A percentile compares a stretch with the other conserved stretches of the same genome.
Evolutionary conservation across 768 basidiomycete species (phyloP).

Genomic region (Hypholoma sublateritium): DNA sequence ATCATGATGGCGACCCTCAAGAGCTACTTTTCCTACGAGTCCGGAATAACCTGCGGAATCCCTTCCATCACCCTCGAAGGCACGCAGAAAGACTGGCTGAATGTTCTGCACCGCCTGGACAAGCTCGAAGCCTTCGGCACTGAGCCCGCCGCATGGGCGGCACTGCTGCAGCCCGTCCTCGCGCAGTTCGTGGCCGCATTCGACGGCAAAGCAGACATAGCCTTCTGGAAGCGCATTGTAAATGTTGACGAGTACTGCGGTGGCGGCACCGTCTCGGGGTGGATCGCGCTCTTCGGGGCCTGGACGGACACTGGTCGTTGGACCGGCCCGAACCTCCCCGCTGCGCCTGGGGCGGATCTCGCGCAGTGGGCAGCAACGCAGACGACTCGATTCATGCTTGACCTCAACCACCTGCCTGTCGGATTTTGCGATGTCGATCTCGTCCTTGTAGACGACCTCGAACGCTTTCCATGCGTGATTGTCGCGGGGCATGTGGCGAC

Average conservation of each 20-base stretch:
- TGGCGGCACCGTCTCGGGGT: slow-evolving; percentile 15
- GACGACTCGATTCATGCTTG: not conserved
- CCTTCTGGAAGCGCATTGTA: slow-evolving; percentile 18
- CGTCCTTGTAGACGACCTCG: not conserved
- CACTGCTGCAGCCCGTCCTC: slow-evolving; percentile 16
- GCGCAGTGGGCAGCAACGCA: not conserved
- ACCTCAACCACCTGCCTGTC: not conserved
- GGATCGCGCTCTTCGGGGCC: slow-evolving; percentile 18
- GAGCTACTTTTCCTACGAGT: slow-evolving; percentile 21
- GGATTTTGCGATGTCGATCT: not conserved
- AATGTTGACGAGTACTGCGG: slow-evolving; percentile 4
- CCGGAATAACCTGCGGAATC: slow-evolving; percentile 18
- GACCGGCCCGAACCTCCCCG: not conserved
- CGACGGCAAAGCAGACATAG: slow-evolving; percentile 11
- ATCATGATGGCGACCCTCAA: slow-evolving; percentile 21
- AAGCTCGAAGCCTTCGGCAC: slow-evolving; percentile 17
- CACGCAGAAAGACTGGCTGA: slow-evolving; percentile 21
- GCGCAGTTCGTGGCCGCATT: slow-evolving; percentile 22
- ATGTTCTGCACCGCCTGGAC: slow-evolving; percentile 18
- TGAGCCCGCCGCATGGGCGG: slow-evolving; percentile 16
- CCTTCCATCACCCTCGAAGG: slow-evolving; percentile 25
- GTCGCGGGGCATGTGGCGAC: slow-evolving; percentile 13
- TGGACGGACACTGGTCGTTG: slow-evolving; percentile 13
- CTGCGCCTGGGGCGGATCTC: not conserved
- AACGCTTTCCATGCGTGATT: slow-evolving; percentile 7